These are phyloP conservation scores for Pseudocercospora eumusae DNA, from an alignment of 2,329 filamentous ascomycete species.

Conservation along the genomic window DNA sequence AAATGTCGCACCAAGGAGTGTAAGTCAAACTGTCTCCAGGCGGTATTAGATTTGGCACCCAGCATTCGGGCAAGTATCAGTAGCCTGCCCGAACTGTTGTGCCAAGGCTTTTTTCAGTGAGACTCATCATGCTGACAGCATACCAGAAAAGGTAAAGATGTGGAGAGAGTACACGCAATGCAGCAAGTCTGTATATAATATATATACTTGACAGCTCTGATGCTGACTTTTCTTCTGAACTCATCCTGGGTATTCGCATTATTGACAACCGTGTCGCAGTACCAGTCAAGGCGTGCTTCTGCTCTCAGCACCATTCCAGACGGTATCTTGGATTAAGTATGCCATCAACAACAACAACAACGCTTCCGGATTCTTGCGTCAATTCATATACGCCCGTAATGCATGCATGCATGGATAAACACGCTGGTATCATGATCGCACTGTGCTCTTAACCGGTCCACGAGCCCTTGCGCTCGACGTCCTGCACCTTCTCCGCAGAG, in stretches of 20 bases:
- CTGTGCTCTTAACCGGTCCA: constrained; percentile 33
- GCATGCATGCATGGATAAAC: constrained; percentile 18
- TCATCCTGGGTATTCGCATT: constrained; percentile 10
- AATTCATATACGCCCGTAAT: constrained; percentile 15
- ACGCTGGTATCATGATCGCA: constrained; percentile 6
- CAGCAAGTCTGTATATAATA: background rate
- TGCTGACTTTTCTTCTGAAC: constrained; percentile 2
- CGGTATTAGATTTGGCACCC: no score
- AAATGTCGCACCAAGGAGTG: no score
- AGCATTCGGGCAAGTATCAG: no score
- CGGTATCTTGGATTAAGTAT: constrained; percentile 4
- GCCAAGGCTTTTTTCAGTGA: background rate
- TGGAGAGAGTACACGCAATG: background rate
- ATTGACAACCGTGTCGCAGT: background rate
- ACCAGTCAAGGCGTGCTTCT: background rate
- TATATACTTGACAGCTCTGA: background rate
- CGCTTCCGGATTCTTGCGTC: constrained; percentile 1
- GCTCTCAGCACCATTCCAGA: background rate
- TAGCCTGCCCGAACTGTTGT: no score
- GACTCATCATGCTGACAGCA: background rate
- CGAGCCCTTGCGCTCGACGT: constrained; percentile 42
- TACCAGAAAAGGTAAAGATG: background rate
- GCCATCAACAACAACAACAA: constrained; percentile 6
- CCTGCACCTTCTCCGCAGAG: constrained; percentile 33
- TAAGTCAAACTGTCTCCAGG: no score